Evolutionary conservation across 208 protist species (phyloP).

Genomic region (Chromosphaera perkinsii): DNA sequence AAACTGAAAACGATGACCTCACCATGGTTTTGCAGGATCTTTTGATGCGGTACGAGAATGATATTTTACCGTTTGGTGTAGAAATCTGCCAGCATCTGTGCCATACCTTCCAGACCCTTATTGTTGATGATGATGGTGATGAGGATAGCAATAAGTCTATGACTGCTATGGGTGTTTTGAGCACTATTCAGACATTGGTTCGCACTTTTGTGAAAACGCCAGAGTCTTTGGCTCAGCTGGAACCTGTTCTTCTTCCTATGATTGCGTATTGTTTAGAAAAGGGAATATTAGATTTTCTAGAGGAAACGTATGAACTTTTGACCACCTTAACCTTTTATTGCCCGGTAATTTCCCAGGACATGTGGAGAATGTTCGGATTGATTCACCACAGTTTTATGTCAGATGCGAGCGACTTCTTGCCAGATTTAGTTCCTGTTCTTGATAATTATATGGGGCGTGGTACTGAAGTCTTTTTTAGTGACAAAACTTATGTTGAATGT

Average conservation of each 20-base stretch:
- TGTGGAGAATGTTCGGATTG: conserved; percentile 10
- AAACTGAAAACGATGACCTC: conserved; percentile 19
- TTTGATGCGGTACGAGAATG: background rate
- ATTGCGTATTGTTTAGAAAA: background rate
- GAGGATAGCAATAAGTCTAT: conserved; percentile 7
- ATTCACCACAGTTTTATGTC: conserved; percentile 4
- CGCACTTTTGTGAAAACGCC: background rate
- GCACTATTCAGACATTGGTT: background rate
- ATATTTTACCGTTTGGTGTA: background rate
- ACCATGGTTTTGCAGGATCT: conserved; percentile 3
- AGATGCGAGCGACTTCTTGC: background rate
- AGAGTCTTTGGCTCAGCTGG: background rate
- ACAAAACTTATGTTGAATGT: background rate
- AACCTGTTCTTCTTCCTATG: background rate
- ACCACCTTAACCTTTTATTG: background rate
- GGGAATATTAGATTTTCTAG: conserved; percentile 1
- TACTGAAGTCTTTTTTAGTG: background rate
- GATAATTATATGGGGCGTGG: background rate
- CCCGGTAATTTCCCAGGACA: background rate
- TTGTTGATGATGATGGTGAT: conserved; percentile 12
- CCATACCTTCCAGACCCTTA: background rate
- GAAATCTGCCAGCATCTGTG: background rate
- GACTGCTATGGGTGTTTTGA: conserved; percentile 5
- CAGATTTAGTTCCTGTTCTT: conserved; percentile 1
- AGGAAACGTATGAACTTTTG: background rate